Base-by-base conservation (phyloP, 345 rosid species). In the Arabidopsis arenosa region DNA sequence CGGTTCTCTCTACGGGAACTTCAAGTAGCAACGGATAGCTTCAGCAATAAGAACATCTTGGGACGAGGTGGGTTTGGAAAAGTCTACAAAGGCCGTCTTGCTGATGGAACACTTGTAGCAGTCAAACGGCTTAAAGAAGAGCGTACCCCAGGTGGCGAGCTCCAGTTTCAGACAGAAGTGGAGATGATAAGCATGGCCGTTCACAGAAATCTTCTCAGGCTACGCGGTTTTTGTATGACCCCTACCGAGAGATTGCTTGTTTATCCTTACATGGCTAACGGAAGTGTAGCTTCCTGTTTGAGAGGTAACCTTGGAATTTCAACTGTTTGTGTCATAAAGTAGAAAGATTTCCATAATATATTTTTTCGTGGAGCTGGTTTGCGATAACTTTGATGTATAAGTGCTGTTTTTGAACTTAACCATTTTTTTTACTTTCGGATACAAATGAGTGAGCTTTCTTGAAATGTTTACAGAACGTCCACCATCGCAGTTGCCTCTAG, bases 131-230 rank as follows among this genome's bases (percentile, higher is more conserved):
- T 93, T 71, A 93, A 93, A 79, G 98, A 93, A 84, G 98, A 93
- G 77, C 91, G 97, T 2, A 88, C 98, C 0, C 97, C 97, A n/a
- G 97, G 97, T 67, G 97, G 98, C 0, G 97, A 93, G 84, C 80
- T 93, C 76, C 98, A 93, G 78, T 93, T 93, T 88, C 98, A 93
- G 68, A 93, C 98, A 10, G 98, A 93, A 81, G 97, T 93, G 2
- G 97, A 91, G 84, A 93, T 93, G 98, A 91, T 93, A 74, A 91
- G 97, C 85, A 93, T 93, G 97, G 98, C 98, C 5, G 96, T 93
- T 62, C 98, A 93, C 80, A 88, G 97, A 60, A 93, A 93, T 81
- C 96, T 93, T 53, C 87, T 93, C 52, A 85, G 96, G 32, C 74
- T 93, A 49, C 91, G 90, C 21, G 97, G 98, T 11, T 93, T 93